phyloP scores from a whole-genome alignment of 2,329 filamentous ascomycete genomes.

The Dactylellina leptospora region DNA sequence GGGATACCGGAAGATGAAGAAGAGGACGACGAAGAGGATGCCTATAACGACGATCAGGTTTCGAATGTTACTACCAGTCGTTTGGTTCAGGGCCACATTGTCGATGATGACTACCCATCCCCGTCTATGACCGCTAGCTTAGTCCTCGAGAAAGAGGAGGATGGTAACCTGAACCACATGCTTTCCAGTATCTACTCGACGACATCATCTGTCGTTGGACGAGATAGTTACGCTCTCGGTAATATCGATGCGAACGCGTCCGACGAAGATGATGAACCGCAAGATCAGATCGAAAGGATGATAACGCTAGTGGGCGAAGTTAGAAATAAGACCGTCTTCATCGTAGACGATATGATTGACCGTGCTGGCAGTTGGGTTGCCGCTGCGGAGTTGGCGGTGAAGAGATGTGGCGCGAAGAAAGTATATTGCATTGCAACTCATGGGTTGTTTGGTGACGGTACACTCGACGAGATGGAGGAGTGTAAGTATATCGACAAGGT shows the following conservation, averaged over 20 bases:
- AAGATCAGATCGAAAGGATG: conserved; percentile 86
- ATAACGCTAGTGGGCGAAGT: conserved; percentile 98
- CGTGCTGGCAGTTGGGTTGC: conserved; percentile 97
- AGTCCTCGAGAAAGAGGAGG: conserved; percentile 64
- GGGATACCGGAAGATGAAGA: conserved; percentile 39
- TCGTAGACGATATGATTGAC: conserved; percentile 99
- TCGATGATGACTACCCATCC: conserved; percentile 90
- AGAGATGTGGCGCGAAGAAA: conserved; percentile 87
- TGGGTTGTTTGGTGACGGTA: conserved; percentile 89
- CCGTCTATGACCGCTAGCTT: conserved; percentile 71
- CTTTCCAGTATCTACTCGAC: conserved; percentile 79
- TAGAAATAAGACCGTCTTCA: conserved; percentile 84
- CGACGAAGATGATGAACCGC: conserved; percentile 92
- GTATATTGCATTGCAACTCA: conserved; percentile 99
- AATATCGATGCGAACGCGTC: conserved; percentile 85
- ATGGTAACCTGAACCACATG: conserved; percentile 81
- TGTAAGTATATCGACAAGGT: conserved; percentile 87
- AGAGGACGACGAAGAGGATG: conserved; percentile 61
- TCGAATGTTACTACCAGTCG: conserved; percentile 90
- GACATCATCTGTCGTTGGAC: conserved; percentile 76
- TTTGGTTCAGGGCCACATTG: conserved; percentile 91
- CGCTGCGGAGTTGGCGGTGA: conserved; percentile 94
- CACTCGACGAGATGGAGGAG: conserved; percentile 85
- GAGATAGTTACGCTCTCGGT: conserved; percentile 76
- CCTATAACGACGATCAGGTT: conserved; percentile 81